Conservation (phyloP, 305 asterid genomes). For the Ilex paraguariensis region DNA sequence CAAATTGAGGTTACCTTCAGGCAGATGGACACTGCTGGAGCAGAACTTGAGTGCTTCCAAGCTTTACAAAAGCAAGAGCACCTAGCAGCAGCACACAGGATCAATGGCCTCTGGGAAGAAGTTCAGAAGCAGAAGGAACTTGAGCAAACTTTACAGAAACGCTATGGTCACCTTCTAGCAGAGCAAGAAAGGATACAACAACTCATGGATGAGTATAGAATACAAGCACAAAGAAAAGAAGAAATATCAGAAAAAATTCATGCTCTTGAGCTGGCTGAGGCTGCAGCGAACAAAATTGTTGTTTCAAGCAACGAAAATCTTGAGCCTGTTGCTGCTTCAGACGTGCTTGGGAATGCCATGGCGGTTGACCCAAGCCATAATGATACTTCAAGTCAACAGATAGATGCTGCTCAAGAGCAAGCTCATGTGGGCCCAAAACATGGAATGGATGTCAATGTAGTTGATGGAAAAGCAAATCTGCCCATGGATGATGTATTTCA, state of each 20-base stretch:
- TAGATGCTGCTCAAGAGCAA: slow-evolving; percentile 9
- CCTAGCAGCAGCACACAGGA: slow-evolving; percentile 66
- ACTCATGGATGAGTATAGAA: slow-evolving; percentile 37
- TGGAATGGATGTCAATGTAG: slow-evolving; percentile 15
- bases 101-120: slow-evolving; percentile 88
- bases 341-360: slow-evolving; percentile 8
- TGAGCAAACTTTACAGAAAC: slow-evolving; percentile 59
- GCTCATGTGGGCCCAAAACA: slow-evolving; percentile 5
- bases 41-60: slow-evolving; percentile 81
- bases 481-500: slow-evolving; percentile 6
- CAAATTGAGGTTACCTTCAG: slow-evolving; percentile 70
- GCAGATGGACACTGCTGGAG: slow-evolving; percentile 79
- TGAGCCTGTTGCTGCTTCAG: slow-evolving; percentile 4
- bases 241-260: slow-evolving; percentile 25
- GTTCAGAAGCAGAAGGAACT: slow-evolving; percentile 96
- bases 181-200: slow-evolving; percentile 55
- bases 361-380: slow-evolving; percentile 5
- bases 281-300: not conserved
- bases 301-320: not conserved
- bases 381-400: slow-evolving; percentile 12
- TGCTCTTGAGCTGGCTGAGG: slow-evolving; percentile 19
- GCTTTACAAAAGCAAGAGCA: slow-evolving; percentile 83
- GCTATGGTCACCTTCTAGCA: slow-evolving; percentile 49
- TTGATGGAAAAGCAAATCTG: slow-evolving; percentile 5
- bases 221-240: slow-evolving; percentile 34